Conservation (phyloP, 805 yeast genomes). For the Spathaspora passalidarum region DNA sequence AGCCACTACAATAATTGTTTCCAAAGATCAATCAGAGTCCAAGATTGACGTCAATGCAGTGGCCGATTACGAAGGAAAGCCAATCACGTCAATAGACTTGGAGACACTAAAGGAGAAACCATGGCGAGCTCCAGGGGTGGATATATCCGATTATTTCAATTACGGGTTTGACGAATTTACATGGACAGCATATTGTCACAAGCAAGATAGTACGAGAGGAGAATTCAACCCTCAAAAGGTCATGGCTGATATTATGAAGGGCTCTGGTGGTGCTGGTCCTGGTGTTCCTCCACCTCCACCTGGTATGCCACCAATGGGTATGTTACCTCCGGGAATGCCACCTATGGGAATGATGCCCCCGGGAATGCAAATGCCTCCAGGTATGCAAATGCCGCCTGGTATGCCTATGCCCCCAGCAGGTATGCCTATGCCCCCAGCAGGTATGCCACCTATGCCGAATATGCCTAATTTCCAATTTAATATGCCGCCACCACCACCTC, state of each 20-base stretch:
- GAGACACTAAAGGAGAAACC: constrained; percentile 90
- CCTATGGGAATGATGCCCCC: constrained; percentile 19
- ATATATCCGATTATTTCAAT: constrained; percentile 89
- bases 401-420: constrained; percentile 13
- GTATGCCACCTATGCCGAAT: constrained; percentile 25
- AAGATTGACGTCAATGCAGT: constrained; percentile 66
- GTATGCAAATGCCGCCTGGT: constrained; percentile 8
- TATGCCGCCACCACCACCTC: constrained; percentile 18
- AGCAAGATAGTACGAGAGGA: constrained; percentile 77
- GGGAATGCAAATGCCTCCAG: constrained; percentile 21
- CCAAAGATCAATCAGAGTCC: constrained; percentile 36
- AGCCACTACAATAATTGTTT: constrained; percentile 30
- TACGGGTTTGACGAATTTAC: constrained; percentile 95
- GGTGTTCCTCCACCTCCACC: constrained; percentile 14
- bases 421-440: constrained; percentile 15
- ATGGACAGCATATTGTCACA: constrained; percentile 89
- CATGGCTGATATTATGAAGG: constrained; percentile 55
- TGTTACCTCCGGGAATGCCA: constrained; percentile 12
- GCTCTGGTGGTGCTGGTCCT: constrained; percentile 18
- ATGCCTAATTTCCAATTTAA: constrained; percentile 23
- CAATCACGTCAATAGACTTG: constrained; percentile 75
- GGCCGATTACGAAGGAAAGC: constrained; percentile 75
- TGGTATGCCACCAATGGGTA: constrained; percentile 16
- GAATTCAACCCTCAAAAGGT: constrained; percentile 82
- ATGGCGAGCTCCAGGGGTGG: constrained; percentile 98